These are phyloP conservation scores for Puccinia sorghi DNA, from an alignment of 1,284 basidiomycete species.

Conservation along the genomic window DNA sequence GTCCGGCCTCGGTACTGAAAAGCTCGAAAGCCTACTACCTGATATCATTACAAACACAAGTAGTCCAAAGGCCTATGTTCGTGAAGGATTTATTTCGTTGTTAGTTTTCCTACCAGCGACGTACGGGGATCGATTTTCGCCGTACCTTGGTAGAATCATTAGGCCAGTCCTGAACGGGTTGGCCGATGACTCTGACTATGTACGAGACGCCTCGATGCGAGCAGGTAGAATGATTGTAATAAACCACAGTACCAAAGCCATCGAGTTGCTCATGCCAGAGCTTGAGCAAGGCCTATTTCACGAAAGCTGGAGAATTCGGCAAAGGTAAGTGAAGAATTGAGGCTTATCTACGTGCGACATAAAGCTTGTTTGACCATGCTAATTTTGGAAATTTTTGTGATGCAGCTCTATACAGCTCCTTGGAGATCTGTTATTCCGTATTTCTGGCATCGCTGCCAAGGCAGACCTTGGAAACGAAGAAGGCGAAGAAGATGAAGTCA, in stretches of 20 bases:
- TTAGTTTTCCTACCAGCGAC: constrained; percentile 95
- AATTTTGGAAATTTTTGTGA: not conserved
- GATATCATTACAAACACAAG: constrained; percentile 90
- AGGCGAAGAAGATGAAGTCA: constrained; percentile 66
- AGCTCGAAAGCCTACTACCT: constrained; percentile 89
- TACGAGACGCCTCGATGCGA: constrained; percentile 90
- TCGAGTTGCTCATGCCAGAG: constrained; percentile 90
- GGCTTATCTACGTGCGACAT: not conserved
- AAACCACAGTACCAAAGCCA: constrained; percentile 88
- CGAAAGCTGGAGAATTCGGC: constrained; percentile 50
- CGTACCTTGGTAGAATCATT: constrained; percentile 91
- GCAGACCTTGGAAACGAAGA: constrained; percentile 73
- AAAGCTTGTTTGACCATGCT: not conserved
- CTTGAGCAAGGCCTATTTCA: constrained; percentile 77
- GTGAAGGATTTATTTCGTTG: constrained; percentile 97
- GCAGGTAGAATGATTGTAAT: constrained; percentile 98
- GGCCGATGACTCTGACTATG: constrained; percentile 87
- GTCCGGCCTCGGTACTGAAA: constrained; percentile 93
- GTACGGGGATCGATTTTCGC: constrained; percentile 92
- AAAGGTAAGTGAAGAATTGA: constrained; percentile 35
- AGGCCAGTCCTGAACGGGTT: constrained; percentile 88
- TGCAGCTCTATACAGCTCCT: constrained; percentile 84
- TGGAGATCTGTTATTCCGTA: constrained; percentile 93
- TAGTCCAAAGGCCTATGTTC: constrained; percentile 83
- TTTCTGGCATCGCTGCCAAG: constrained; percentile 96